Percentiles rank a stretch among this genome's conserved stretches.
Evolutionary conservation across 139 green algal species (phyloP).

Genomic region (Tetraselmis chui): DNA sequence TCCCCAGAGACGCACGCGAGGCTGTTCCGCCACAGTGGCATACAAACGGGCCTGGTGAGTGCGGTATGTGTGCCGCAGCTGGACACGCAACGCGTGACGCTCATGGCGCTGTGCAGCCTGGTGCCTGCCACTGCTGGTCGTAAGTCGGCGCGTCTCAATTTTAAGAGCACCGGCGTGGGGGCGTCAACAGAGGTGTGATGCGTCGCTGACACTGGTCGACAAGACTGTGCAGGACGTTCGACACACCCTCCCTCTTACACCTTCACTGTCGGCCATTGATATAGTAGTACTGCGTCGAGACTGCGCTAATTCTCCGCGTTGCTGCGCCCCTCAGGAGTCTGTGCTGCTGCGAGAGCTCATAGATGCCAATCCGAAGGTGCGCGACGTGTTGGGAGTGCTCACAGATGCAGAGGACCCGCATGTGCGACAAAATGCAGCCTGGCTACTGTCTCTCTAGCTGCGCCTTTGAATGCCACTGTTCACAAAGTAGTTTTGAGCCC

Average conservation of each 20-base stretch:
- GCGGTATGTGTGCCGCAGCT: not conserved
- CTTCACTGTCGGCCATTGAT: too few relatives aligned
- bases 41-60: not conserved
- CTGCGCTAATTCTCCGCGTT: too few relatives aligned
- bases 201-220: too few relatives aligned
- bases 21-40: not conserved
- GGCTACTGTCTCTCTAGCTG: not conserved
- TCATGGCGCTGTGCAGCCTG: not conserved
- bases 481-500: too few relatives aligned
- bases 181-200: too few relatives aligned
- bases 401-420: not conserved
- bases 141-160: not conserved
- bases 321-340: not conserved
- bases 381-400: not conserved
- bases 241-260: too few relatives aligned
- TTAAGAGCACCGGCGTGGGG: too few relatives aligned
- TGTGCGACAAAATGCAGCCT: not conserved
- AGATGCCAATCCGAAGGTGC: not conserved
- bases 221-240: too few relatives aligned
- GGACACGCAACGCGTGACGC: not conserved
- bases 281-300: too few relatives aligned
- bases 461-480: too few relatives aligned
- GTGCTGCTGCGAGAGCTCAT: not conserved
- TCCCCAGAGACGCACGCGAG: not conserved
- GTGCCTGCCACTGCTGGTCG: not conserved